Conservation (phyloP, 352 stramenopile genomes). For the Pythium sukuiense region DNA sequence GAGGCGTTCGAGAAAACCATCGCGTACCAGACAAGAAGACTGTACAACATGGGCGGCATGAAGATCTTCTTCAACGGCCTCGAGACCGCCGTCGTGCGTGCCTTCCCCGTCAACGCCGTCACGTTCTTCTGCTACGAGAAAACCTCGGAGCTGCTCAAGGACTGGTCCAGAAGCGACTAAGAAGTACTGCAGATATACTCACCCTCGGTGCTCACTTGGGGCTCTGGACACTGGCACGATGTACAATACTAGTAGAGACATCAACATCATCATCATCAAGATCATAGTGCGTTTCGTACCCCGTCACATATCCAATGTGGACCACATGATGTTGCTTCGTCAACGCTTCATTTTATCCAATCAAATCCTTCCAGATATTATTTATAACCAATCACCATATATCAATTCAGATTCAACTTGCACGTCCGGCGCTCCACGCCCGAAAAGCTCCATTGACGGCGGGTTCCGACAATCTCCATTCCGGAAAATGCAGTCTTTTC, state of each 20-base stretch:
- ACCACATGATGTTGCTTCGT: conserved; percentile 4
- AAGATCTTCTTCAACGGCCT: conserved; percentile 80
- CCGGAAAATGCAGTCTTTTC: conserved; percentile 24
- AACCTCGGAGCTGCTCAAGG: conserved; percentile 68
- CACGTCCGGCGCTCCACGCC: conserved; percentile 20
- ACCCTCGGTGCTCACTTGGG: not conserved
- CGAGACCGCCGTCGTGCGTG: conserved; percentile 71
- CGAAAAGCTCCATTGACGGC: conserved; percentile 16
- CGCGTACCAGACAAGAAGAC: conserved; percentile 58
- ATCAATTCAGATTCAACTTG: conserved; percentile 15
- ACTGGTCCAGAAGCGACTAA: conserved; percentile 31
- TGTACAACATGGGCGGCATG: conserved; percentile 66
- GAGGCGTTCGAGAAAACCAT: conserved; percentile 64
- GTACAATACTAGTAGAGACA: conserved; percentile 4
- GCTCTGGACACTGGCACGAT: not conserved
- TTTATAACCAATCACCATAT: conserved; percentile 1
- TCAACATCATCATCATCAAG: not conserved
- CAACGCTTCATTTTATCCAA: conserved; percentile 5
- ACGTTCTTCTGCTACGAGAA: conserved; percentile 88
- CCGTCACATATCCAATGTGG: conserved; percentile 24
- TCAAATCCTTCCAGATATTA: not conserved
- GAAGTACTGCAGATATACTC: not conserved
- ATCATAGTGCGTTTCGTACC: not conserved
- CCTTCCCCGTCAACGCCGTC: conserved; percentile 84
- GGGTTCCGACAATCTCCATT: not conserved